Evolutionary conservation across 345 rosid genomes (phyloP).

Genomic region (Murraya koenigii): DNA sequence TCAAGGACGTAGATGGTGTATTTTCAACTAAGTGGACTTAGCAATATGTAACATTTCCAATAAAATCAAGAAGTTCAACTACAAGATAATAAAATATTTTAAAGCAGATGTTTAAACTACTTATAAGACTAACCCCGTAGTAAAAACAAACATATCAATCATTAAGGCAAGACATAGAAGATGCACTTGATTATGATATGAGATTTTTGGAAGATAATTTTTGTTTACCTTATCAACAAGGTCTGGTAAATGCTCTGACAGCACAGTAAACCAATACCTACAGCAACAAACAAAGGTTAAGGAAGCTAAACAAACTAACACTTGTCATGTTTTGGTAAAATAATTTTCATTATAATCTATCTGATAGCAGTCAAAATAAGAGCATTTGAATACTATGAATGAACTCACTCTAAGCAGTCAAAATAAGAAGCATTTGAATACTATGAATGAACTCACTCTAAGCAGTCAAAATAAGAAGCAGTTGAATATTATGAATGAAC

Average conservation of each 20-base stretch:
- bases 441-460: constrained; percentile 71
- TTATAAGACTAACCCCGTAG: neutral
- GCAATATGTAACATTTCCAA: neutral
- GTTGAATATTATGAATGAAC: constrained; percentile 33
- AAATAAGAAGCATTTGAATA: constrained; percentile 4
- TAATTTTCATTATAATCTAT: neutral
- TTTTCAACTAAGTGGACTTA: neutral
- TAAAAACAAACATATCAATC: neutral
- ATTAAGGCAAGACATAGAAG: neutral
- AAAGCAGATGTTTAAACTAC: neutral
- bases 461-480: constrained; percentile 14
- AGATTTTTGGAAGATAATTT: constrained; percentile 2
- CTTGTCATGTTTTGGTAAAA: neutral
- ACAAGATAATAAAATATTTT: neutral
- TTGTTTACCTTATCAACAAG: constrained; percentile 84
- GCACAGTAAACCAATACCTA: constrained; percentile 96
- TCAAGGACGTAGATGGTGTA: neutral
- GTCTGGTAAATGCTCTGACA: constrained; percentile 92
- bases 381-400: constrained; percentile 17
- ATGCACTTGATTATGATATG: neutral
- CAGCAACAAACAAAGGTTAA: constrained; percentile 15
- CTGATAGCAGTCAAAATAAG: constrained; percentile 2
- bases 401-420: constrained; percentile 94
- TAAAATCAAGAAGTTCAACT: neutral
- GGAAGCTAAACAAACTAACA: constrained; percentile 9